phyloP scores from a whole-genome alignment of 495 filamentous ascomycete species.

The Podospora fimiseda region DNA sequence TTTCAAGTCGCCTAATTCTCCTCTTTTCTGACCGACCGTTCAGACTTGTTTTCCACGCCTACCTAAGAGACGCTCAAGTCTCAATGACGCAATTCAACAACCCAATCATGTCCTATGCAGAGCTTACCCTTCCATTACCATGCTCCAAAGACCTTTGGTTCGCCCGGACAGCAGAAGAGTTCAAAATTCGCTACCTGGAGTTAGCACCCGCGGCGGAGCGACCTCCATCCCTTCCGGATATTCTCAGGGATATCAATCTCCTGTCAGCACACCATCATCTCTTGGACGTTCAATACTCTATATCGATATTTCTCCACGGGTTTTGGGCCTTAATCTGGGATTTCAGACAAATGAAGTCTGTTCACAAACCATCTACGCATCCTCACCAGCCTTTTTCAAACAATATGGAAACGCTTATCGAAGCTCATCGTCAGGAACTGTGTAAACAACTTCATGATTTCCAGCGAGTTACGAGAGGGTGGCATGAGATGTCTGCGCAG shows the following conservation, averaged over 20 bases:
- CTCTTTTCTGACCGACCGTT: background rate
- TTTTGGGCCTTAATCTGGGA: conserved; percentile 55
- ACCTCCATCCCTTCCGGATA: conserved; percentile 44
- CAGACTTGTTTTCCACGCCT: conserved; percentile 52
- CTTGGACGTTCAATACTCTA: conserved; percentile 46
- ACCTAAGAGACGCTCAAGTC: conserved; percentile 52
- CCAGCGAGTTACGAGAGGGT: conserved; percentile 21
- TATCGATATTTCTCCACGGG: conserved; percentile 48
- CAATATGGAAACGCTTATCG: conserved; percentile 41
- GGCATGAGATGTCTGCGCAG: conserved; percentile 27
- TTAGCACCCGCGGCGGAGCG: conserved; percentile 24
- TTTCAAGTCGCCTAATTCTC: no score
- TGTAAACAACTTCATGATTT: conserved; percentile 26
- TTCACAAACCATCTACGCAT: conserved; percentile 24
- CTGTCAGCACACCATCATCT: conserved; percentile 33
- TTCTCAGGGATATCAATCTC: conserved; percentile 46
- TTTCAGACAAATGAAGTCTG: conserved; percentile 50
- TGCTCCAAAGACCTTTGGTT: conserved; percentile 50
- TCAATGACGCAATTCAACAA: conserved; percentile 52
- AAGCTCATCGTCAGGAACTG: conserved; percentile 48
- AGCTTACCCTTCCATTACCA: conserved; percentile 55
- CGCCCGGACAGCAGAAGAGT: conserved; percentile 47
- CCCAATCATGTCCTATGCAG: conserved; percentile 57
- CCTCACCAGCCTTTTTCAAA: background rate
- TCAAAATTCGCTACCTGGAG: conserved; percentile 47